Evolutionary conservation across 2,329 filamentous ascomycete species (phyloP).

Genomic region (Fragosphaeria purpurea): DNA sequence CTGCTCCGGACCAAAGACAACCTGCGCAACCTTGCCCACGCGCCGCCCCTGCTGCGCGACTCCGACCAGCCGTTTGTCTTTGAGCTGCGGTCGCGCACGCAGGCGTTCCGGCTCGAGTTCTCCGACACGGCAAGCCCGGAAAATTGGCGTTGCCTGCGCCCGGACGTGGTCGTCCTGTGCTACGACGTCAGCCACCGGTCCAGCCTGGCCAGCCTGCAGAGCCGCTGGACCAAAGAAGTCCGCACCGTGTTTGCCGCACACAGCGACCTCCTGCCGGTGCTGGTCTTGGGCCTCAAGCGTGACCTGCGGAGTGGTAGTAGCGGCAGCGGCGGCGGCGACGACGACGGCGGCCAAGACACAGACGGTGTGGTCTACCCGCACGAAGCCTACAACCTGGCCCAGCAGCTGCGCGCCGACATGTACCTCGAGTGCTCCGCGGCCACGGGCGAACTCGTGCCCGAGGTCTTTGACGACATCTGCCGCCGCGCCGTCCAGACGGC

Average conservation of each 20-base stretch:
- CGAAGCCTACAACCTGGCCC: conserved; percentile 46
- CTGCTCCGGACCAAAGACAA: conserved; percentile 22
- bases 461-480: conserved; percentile 52
- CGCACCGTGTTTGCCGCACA: conserved; percentile 34
- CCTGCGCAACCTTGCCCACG: conserved; percentile 27
- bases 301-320: conserved; percentile 32
- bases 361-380: conserved; percentile 53
- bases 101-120: conserved; percentile 46
- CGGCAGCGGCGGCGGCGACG: conserved; percentile 21
- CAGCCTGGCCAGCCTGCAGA: conserved; percentile 48
- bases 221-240: conserved; percentile 50
- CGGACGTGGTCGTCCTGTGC: conserved; percentile 49
- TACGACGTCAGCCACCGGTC: conserved; percentile 51
- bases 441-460: conserved; percentile 47
- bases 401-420: conserved; percentile 49
- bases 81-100: conserved; percentile 37
- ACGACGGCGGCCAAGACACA: conserved; percentile 47
- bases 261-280: conserved; percentile 40
- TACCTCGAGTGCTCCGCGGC: conserved; percentile 55
- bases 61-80: conserved; percentile 52
- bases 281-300: conserved; percentile 51
- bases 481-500: conserved; percentile 41
- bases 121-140: conserved; percentile 49
- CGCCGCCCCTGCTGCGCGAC: conserved; percentile 43
- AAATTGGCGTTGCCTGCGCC: conserved; percentile 47